These are phyloP conservation scores for Gossypium australe DNA, from an alignment of 345 rosid genomes.

Conservation along the genomic window DNA sequence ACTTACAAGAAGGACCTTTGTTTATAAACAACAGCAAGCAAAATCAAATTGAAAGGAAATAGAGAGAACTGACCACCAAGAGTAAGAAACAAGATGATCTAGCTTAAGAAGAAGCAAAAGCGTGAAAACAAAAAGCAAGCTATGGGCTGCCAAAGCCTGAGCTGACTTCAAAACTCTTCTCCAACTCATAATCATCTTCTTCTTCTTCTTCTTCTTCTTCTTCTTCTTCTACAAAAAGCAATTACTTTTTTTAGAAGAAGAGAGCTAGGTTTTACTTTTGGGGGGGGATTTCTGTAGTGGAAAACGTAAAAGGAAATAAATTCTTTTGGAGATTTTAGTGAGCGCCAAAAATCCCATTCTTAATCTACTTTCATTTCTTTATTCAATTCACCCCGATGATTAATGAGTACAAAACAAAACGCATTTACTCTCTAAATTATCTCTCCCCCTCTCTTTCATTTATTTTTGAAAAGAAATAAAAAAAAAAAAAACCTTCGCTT, in stretches of 20 bases:
- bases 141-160: slow-evolving; percentile 78
- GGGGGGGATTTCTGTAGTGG: neutral
- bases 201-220: neutral
- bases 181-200: slow-evolving; percentile 44
- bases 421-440: slow-evolving; percentile 8
- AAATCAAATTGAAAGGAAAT: neutral
- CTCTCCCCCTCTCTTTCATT: neutral
- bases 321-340: neutral
- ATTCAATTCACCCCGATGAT: neutral
- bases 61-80: slow-evolving; percentile 73
- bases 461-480: neutral
- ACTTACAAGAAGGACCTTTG: neutral
- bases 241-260: neutral
- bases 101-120: slow-evolving; percentile 74
- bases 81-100: slow-evolving; percentile 42
- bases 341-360: neutral
- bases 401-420: slow-evolving; percentile 32
- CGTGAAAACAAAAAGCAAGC: slow-evolving; percentile 66
- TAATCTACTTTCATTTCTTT: neutral
- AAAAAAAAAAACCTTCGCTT: slow-evolving; percentile 13
- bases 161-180: slow-evolving; percentile 79
- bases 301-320: neutral
- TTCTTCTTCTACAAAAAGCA: slow-evolving; percentile 5
- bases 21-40: neutral
- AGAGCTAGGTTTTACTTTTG: neutral